A percentile compares a stretch with the other conserved stretches of the same genome.
Evolutionary conservation across 768 basidiomycete species (phyloP).

Genomic region (Mycena vitilis): DNA sequence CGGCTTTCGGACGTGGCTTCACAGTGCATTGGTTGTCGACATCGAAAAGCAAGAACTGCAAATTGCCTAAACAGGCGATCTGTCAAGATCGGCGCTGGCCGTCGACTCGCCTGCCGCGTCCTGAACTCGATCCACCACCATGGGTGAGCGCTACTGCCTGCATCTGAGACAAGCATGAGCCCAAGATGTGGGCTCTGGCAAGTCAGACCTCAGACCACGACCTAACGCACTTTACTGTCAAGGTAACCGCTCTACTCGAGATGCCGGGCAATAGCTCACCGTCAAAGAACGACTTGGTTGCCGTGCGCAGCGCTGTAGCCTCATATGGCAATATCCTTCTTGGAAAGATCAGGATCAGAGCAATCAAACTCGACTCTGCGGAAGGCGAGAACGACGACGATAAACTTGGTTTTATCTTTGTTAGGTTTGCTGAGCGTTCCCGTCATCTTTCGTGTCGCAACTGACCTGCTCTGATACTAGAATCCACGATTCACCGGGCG

Average conservation of each 20-base stretch:
- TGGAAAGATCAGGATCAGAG: conserved; percentile 81
- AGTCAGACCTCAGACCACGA: conserved; percentile 60
- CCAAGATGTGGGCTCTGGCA: conserved; percentile 77
- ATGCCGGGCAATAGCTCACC: conserved; percentile 13
- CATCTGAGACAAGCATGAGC: conserved; percentile 77
- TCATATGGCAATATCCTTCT: conserved; percentile 79
- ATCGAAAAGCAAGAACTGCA: too few relatives aligned
- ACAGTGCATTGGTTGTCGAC: too few relatives aligned
- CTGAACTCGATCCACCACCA: conserved; percentile 28
- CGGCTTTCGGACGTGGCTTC: too few relatives aligned
- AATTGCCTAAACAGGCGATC: too few relatives aligned
- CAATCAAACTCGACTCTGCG: conserved; percentile 51
- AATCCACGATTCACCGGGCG: conserved; percentile 81
- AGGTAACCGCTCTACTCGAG: conserved; percentile 45
- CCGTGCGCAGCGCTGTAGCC: conserved; percentile 64
- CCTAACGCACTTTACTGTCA: conserved; percentile 63
- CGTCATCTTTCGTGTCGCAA: not conserved
- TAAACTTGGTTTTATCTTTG: conserved; percentile 19
- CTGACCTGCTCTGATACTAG: conserved; percentile 51
- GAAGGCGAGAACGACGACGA: conserved; percentile 54
- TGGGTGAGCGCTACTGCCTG: conserved; percentile 36
- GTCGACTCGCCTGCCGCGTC: too few relatives aligned
- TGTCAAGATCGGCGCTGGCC: too few relatives aligned
- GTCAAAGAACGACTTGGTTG: conserved; percentile 52
- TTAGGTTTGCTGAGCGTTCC: conserved; percentile 19